Base-by-base conservation (phyloP, 2,329 filamentous ascomycete genomes). In the Microcyclosporella mali region DNA sequence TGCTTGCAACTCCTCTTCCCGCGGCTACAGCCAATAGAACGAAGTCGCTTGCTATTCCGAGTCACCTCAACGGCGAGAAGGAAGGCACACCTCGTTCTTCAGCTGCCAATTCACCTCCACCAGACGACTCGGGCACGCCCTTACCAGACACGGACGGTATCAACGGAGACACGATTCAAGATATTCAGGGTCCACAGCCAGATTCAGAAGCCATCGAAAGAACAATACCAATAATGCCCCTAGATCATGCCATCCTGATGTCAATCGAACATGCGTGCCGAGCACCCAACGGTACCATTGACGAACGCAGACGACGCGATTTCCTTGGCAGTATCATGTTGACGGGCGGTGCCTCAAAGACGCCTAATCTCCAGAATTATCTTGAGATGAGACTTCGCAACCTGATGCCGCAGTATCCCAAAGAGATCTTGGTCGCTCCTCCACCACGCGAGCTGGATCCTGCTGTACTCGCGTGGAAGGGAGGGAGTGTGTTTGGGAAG, bases 381-480 rank as follows among this genome's bases (percentile, higher is more conserved):
- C 74, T 98, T 2, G 92, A 98, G 67, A 84, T 90, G 59, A 78
- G 81, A 56, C 74, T 97, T 38, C 82, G 87, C 57, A 74, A 76
- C 49, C 73, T 82, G 18, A 66, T 75, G 39, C 76, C 78, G 1
- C 72, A 70, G n/a, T 77, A 76, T 51, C 69, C 71, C 4, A 81
- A 92, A 74, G 74, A 81, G 52, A 79, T 84, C 43, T 70, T 83
- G 49, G 78, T 84, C 17, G 79, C 77, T 1, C 72, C 75, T 15
- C 80, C 81, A n/a, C 92, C 92, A 0, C 75, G 90, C 57, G 92
- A 98, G 57, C 84, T 98, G 70, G 92, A 98, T 66, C 88, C 92
- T 47, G 88, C 95, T 67, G 89, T 97, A n/a, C 85, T 97, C 40
- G 82, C 84, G 7, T 98, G 92, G 92, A 98, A 98, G 74, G 92